Percentiles rank a stretch among this genome's conserved stretches.
These are phyloP conservation scores for Vinca minor DNA, from an alignment of 257 asterid species.

Conservation along the genomic window DNA sequence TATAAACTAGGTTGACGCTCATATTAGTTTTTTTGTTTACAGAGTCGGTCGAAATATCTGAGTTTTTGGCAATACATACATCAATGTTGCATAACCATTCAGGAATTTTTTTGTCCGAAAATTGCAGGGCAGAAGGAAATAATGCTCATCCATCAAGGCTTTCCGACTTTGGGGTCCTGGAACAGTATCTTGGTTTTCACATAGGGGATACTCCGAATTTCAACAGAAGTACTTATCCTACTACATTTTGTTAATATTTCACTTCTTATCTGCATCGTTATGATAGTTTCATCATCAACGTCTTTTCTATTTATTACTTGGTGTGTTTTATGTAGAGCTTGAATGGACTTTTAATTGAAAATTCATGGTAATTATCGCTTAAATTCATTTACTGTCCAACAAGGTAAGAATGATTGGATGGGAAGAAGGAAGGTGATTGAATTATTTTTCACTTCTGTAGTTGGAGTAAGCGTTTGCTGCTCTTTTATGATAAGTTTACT, in stretches of 20 bases:
- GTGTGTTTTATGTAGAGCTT: too few relatives aligned
- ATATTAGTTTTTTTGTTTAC: too few relatives aligned
- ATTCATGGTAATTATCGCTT: not conserved
- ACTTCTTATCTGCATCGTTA: slow-evolving; percentile 3
- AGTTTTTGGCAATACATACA: too few relatives aligned
- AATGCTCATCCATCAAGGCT: slow-evolving; percentile 44
- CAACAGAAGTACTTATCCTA: slow-evolving; percentile 36
- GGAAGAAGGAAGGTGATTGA: too few relatives aligned
- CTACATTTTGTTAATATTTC: not conserved
- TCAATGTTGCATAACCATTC: slow-evolving; percentile 11
- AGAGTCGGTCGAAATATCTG: too few relatives aligned
- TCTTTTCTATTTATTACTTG: too few relatives aligned
- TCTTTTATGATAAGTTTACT: too few relatives aligned
- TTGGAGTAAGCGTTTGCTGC: too few relatives aligned
- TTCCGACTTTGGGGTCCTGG: slow-evolving; percentile 70
- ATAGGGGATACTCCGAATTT: slow-evolving; percentile 52
- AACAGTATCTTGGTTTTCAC: slow-evolving; percentile 81
- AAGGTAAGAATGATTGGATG: too few relatives aligned
- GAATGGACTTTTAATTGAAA: not conserved
- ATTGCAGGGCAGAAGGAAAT: slow-evolving; percentile 76
- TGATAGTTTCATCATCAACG: not conserved
- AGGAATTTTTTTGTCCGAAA: slow-evolving; percentile 11
- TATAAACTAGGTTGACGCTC: too few relatives aligned
- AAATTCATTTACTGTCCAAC: too few relatives aligned
- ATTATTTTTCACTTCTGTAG: too few relatives aligned